Evolutionary conservation across 1,284 basidiomycete genomes (phyloP), one percentile per base, ranked within the genome.

Genomic region (Ceratobasidium sp.): DNA sequence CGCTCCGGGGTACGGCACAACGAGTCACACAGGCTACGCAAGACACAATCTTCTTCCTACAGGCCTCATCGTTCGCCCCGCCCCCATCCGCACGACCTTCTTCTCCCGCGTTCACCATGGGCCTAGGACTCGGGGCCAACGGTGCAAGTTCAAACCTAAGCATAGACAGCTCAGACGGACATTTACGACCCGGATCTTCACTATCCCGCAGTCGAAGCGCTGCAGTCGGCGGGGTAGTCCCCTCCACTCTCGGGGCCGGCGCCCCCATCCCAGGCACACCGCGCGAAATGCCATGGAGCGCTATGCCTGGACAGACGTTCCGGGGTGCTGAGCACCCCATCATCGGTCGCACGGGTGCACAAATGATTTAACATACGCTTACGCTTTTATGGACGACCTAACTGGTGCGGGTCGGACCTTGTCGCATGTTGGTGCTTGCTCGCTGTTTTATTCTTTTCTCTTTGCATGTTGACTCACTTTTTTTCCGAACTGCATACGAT

Each of bases 61-160:
- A 92, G 78, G 89, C 91, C 59, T 92, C 92, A n/a, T 92, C 91
- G 0, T 90, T 91, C 78, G 87, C 92, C 38, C 84, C 87, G 1
- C 82, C 87, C 26, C 80, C 83, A 5, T 84, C 85, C 0, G 83
- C 87, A 41, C 83, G 88, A 41, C 83, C 89, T 16, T 87, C 87
- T 78, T 89, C 90, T 43, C 90, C 91, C 13, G 82, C 80, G 6
- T 72, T 75, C 11, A 61, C 77, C 28, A 23, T 47, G 26, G 69
- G 46, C n/a, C 58, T 66, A 23, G 61, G 73, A 77, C 75, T 63
- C 75, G 73, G 61, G 74, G 73, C 67, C 77, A 72, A 30, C 30
- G 46, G 30, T 26, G 58, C 55, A 30, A 52, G 35, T 26, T 64
- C 55, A 23, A 16, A 13, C 23, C 41, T 50, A 28, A 54, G 43